Percentiles rank a stretch among this genome's conserved stretches.
phyloP scores from a whole-genome alignment of 768 basidiomycete genomes.

The Agaricus bisporus region DNA sequence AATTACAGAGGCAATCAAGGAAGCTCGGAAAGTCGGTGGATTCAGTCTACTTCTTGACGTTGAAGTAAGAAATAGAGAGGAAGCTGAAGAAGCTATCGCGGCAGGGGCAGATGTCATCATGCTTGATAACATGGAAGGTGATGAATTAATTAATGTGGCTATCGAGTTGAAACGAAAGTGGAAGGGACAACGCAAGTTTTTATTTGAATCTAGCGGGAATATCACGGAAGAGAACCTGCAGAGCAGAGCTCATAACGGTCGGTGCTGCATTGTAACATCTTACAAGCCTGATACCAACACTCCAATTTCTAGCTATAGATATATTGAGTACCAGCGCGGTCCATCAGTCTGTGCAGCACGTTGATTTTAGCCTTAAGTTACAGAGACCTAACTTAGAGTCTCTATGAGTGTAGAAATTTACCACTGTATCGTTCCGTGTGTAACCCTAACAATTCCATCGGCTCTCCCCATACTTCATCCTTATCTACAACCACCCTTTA shows the following conservation, averaged over 20 bases:
- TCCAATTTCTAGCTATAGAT: constrained; percentile 69
- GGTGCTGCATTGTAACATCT: constrained; percentile 16
- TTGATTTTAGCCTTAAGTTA: constrained; percentile 97
- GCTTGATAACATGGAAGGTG: constrained; percentile 90
- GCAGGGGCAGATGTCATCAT: constrained; percentile 95
- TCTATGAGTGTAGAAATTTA: neutral
- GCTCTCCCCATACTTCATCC: constrained; percentile 65
- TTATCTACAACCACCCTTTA: constrained; percentile 58
- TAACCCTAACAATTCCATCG: constrained; percentile 62
- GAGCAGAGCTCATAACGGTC: constrained; percentile 78
- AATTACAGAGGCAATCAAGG: constrained; percentile 80
- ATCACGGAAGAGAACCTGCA: constrained; percentile 85
- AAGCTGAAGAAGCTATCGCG: constrained; percentile 95
- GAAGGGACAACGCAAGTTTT: constrained; percentile 74
- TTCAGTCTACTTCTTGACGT: constrained; percentile 91
- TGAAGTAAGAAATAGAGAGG: constrained; percentile 82
- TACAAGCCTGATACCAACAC: neutral
- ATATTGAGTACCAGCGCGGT: constrained; percentile 88
- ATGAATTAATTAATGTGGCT: constrained; percentile 62
- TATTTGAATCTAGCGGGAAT: constrained; percentile 92
- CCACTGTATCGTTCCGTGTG: neutral
- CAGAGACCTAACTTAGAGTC: constrained; percentile 46
- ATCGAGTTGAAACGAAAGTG: constrained; percentile 71
- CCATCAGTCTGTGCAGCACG: constrained; percentile 88
- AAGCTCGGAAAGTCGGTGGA: constrained; percentile 85